Conservation (phyloP, 345 rosid species). For the Turnera subulata region DNA sequence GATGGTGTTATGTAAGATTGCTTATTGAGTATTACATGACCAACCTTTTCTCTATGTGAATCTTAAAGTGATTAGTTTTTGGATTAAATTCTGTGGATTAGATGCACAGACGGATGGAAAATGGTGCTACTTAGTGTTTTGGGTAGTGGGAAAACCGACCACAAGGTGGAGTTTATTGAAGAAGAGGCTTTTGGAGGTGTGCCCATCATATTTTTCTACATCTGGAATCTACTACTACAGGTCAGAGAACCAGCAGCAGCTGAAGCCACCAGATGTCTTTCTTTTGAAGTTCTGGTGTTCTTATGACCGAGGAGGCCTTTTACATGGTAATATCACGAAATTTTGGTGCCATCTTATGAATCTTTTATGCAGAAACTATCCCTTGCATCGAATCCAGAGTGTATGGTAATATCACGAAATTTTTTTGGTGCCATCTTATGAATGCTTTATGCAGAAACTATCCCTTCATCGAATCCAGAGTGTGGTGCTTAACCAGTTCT, state of each 20-base stretch:
- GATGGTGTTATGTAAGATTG: no score
- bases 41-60: not conserved
- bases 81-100: slow-evolving; percentile 19
- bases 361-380: no score
- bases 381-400: no score
- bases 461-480: no score
- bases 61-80: not conserved
- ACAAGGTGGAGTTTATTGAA: slow-evolving; percentile 59
- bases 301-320: slow-evolving; percentile 43
- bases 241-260: slow-evolving; percentile 29
- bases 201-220: slow-evolving; percentile 60
- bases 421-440: no score
- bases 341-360: no score
- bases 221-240: slow-evolving; percentile 44
- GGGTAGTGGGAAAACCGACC: slow-evolving; percentile 53
- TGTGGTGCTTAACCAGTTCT: no score
- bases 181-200: slow-evolving; percentile 59
- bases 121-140: slow-evolving; percentile 63
- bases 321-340: slow-evolving; percentile 38
- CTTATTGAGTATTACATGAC: no score
- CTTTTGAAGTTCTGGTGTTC: slow-evolving; percentile 70
- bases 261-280: slow-evolving; percentile 45
- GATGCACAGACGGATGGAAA: slow-evolving; percentile 68
- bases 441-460: no score
- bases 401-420: no score